Evolutionary conservation across 768 basidiomycete species (phyloP), one percentile per base, ranked within the genome.

Genomic region (Lyophyllum shimeji): DNA sequence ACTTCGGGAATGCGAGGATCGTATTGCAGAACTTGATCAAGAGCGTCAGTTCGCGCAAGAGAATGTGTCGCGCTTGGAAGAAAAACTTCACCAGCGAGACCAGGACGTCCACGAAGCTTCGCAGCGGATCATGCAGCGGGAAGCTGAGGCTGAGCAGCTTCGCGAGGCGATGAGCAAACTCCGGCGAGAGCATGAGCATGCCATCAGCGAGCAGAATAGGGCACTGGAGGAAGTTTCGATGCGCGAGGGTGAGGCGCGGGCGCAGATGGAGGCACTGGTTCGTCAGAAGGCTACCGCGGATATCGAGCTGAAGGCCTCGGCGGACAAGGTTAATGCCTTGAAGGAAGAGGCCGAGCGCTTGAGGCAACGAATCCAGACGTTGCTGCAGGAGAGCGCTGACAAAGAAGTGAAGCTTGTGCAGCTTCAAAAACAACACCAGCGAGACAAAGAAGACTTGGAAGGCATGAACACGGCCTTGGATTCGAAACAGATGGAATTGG

Each of bases 401-500:
- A 89, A 87, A 73, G 94, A 95, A 59, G 80, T 95, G 34, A 88
- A 86, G 66, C 79, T 95, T 40, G 74, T 84, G 13, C 87, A 90
- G 62, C 70, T 92, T 50, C 80, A 78, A 58, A 91, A 90, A 71
- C 78, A 87, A 63, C 76, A 89, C 71, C 78, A 87, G 63, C 76
- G 82, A 37, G 81, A 88, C 58, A 86, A 87, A 69, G 88, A 94
- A 42, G 94, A 96, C 69, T 68, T 89, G 20, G 71, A 81, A 46
- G 89, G 90, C n/a, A 72, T 96, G 63, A 95, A 96, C 63, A 93
- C 95, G 33, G 95, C 94, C 0, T 72, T 97, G 52, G 93, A 95
- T 70, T 87, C 93, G 23, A 97, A 97, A 72, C 95, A 97, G 65
- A 93, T 95, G 69, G 95, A 96, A 69, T 74, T 97, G 37, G 93